A percentile compares a stretch with the other conserved stretches of the same genome.
Evolutionary conservation across 192 early-diverging fungal species (phyloP).

Genomic region (Gaertneriomyces sp.): DNA sequence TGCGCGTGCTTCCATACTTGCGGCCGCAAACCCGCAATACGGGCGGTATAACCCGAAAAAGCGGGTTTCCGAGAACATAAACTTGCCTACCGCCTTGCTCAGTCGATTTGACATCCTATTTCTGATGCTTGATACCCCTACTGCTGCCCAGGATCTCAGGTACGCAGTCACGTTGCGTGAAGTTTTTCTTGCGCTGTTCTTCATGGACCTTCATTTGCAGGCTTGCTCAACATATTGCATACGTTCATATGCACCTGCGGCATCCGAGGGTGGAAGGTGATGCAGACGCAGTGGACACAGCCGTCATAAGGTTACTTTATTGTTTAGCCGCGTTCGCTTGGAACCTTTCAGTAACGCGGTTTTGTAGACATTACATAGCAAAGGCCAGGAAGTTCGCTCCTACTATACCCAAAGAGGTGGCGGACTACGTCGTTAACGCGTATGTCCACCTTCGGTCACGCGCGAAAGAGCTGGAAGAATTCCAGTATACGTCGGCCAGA

Average conservation of each 20-base stretch:
- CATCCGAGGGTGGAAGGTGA: constrained; percentile 69
- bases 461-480: constrained; percentile 46
- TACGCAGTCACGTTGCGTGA: constrained; percentile 1
- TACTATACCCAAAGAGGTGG: constrained; percentile 67
- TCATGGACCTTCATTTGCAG: constrained; percentile 11
- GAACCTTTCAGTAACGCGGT: too few species aligned
- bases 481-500: constrained; percentile 78
- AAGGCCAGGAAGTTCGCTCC: constrained; percentile 72
- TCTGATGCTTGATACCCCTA: constrained; percentile 84
- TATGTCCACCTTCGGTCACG: constrained; percentile 72
- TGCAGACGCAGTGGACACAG: constrained; percentile 60
- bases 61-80: constrained; percentile 81
- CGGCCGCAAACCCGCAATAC: constrained; percentile 95
- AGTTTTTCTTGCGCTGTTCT: not conserved
- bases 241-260: constrained; percentile 80
- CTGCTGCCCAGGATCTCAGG: constrained; percentile 67
- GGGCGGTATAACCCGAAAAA: constrained; percentile 82
- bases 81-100: constrained; percentile 89
- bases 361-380: constrained; percentile 80
- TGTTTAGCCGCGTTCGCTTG: too few species aligned
- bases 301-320: constrained; percentile 63
- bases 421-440: constrained; percentile 81
- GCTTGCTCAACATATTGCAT: constrained; percentile 86
- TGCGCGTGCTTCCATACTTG: constrained; percentile 90
- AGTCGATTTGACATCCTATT: constrained; percentile 92